phyloP scores from a whole-genome alignment of 208 protist genomes.

The Crithidia sp. region DNA sequence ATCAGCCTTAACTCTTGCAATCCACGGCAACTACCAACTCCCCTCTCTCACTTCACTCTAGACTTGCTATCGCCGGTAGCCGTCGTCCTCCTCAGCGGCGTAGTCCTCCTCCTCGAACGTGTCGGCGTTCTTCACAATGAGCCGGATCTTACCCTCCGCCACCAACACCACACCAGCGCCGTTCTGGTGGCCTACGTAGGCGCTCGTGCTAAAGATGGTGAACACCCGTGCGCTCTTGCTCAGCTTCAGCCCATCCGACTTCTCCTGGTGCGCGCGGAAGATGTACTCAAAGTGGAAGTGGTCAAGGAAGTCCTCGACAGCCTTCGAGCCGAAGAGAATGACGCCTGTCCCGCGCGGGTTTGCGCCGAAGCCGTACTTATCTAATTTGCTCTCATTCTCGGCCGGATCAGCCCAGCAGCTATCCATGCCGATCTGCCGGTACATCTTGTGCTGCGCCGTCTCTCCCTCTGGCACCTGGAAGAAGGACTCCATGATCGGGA shows the following conservation, averaged over 20 bases:
- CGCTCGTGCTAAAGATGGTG: constrained; percentile 94
- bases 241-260: constrained; percentile 91
- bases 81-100: constrained; percentile 38
- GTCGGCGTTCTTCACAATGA: constrained; percentile 92
- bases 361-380: constrained; percentile 85
- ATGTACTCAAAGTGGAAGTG: constrained; percentile 91
- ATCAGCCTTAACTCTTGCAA: no score
- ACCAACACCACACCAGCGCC: constrained; percentile 92
- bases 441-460: constrained; percentile 60
- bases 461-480: constrained; percentile 83
- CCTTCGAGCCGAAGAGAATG: constrained; percentile 82
- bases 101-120: constrained; percentile 59
- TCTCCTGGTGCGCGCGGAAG: constrained; percentile 94
- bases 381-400: constrained; percentile 79
- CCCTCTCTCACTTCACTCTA: background rate
- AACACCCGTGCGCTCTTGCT: constrained; percentile 91
- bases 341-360: constrained; percentile 89
- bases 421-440: constrained; percentile 86
- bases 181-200: constrained; percentile 93
- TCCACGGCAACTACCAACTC: no score
- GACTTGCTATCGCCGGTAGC: constrained; percentile 12
- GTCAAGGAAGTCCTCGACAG: constrained; percentile 90
- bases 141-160: constrained; percentile 84
- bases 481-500: constrained; percentile 84
- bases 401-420: constrained; percentile 92